These are phyloP conservation scores for Schizopora paradoxa DNA, from an alignment of 1,284 basidiomycete genomes.

Conservation along the genomic window DNA sequence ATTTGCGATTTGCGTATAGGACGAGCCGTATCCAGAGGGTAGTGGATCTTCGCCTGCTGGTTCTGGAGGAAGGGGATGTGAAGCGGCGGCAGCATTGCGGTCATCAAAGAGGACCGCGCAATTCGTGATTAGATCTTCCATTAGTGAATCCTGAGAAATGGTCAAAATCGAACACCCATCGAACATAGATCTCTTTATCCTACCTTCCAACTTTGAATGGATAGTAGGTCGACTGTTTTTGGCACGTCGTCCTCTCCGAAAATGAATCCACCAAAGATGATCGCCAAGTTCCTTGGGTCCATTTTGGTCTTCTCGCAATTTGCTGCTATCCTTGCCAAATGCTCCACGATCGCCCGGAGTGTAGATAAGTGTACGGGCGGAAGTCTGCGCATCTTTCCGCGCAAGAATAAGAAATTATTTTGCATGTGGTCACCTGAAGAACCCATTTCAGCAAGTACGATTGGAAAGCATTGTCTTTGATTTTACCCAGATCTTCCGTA, in stretches of 20 bases:
- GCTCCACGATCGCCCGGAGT: constrained; percentile 82
- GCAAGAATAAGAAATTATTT: constrained; percentile 68
- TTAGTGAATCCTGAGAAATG: constrained; percentile 65
- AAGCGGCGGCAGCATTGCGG: constrained; percentile 15
- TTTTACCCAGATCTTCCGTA: constrained; percentile 66
- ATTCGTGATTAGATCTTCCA: constrained; percentile 82
- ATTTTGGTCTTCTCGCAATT: constrained; percentile 84
- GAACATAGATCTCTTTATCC: constrained; percentile 5
- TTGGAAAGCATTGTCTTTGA: background rate
- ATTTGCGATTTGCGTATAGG: constrained; percentile 54
- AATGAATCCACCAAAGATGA: constrained; percentile 79
- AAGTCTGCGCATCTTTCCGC: constrained; percentile 78
- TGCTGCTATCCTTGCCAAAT: constrained; percentile 74
- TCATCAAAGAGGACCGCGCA: constrained; percentile 61
- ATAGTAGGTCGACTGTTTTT: constrained; percentile 67
- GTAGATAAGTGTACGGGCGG: constrained; percentile 88
- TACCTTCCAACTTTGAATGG: constrained; percentile 70
- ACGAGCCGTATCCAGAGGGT: constrained; percentile 59
- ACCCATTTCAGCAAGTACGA: background rate
- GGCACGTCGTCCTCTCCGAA: constrained; percentile 88
- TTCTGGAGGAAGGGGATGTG: constrained; percentile 54
- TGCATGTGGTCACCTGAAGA: constrained; percentile 59
- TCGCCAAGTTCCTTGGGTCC: constrained; percentile 86
- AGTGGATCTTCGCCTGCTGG: constrained; percentile 50
- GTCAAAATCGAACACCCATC: constrained; percentile 6